Conservation (phyloP, 768 basidiomycete species). For the Pisolithus albus region DNA sequence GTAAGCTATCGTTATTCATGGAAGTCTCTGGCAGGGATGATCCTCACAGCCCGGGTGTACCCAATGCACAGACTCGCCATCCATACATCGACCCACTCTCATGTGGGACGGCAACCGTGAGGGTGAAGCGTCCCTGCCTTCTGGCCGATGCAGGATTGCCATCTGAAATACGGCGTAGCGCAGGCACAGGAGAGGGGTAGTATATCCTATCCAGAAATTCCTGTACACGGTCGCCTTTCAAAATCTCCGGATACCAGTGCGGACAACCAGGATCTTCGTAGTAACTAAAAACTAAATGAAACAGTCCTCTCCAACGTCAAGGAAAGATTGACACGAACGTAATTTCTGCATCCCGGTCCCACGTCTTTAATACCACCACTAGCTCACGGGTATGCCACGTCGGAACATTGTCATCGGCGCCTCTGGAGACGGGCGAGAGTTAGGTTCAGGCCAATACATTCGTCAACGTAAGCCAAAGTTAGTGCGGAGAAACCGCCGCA, state of each 20-base stretch:
- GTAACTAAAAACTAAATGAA: constrained; percentile 34
- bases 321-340: constrained; percentile 33
- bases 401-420: constrained; percentile 81
- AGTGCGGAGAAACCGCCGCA: not conserved
- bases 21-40: constrained; percentile 8
- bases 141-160: not conserved
- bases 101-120: constrained; percentile 64
- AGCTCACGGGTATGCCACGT: constrained; percentile 75
- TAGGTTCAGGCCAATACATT: not conserved
- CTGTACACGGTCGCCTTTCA: constrained; percentile 49
- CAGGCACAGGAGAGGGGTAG: constrained; percentile 3
- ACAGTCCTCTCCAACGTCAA: not conserved
- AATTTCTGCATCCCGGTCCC: constrained; percentile 46
- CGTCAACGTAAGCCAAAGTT: too few relatives aligned
- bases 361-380: constrained; percentile 51
- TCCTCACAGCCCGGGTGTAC: constrained; percentile 62
- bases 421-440: constrained; percentile 34
- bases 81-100: constrained; percentile 70
- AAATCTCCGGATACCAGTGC: constrained; percentile 66
- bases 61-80: constrained; percentile 53
- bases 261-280: constrained; percentile 53
- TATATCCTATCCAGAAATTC: constrained; percentile 43
- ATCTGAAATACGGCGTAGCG: not conserved
- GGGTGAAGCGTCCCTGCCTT: constrained; percentile 40
- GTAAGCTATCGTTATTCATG: not conserved